phyloP scores from a whole-genome alignment of 768 basidiomycete genomes.

The Rhodotorula paludigena region DNA sequence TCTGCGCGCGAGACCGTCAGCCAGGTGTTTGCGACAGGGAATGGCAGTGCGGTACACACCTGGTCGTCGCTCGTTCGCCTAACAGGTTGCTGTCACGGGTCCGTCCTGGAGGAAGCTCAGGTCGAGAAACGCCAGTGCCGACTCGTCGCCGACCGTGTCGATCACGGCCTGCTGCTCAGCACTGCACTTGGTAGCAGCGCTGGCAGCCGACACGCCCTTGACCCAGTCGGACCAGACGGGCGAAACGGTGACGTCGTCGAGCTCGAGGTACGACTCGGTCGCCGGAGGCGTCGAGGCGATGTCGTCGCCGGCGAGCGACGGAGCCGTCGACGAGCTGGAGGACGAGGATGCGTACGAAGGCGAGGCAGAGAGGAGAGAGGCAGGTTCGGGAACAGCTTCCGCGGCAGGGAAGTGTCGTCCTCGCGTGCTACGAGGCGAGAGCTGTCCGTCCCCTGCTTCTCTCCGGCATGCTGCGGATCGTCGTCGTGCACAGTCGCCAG shows the following conservation, averaged over 20 bases:
- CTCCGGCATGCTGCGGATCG: not conserved
- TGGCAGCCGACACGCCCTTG: not conserved
- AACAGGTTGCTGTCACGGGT: not conserved
- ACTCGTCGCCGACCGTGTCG: not conserved
- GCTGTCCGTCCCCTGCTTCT: conserved; percentile 1
- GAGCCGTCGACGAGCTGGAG: not conserved
- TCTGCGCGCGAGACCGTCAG: not conserved
- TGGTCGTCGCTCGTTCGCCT: not conserved
- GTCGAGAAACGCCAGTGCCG: conserved; percentile 14
- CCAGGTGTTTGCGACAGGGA: too few species aligned
- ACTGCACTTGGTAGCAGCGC: not conserved
- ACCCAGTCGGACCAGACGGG: conserved; percentile 26
- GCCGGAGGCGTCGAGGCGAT: conserved; percentile 10
- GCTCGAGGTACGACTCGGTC: conserved; percentile 23
- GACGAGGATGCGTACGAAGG: not conserved
- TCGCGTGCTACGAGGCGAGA: conserved; percentile 42
- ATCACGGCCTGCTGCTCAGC: not conserved
- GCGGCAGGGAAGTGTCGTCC: conserved; percentile 38
- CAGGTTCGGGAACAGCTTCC: conserved; percentile 21
- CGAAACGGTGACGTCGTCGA: conserved; percentile 14
- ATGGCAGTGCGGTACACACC: too few species aligned
- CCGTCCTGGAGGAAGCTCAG: conserved; percentile 12
- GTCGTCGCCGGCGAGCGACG: not conserved
- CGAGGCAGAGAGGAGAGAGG: not conserved
- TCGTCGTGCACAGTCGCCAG: not conserved